phyloP scores from a whole-genome alignment of 768 basidiomycete species.

The Amanita pseudoporphyria region DNA sequence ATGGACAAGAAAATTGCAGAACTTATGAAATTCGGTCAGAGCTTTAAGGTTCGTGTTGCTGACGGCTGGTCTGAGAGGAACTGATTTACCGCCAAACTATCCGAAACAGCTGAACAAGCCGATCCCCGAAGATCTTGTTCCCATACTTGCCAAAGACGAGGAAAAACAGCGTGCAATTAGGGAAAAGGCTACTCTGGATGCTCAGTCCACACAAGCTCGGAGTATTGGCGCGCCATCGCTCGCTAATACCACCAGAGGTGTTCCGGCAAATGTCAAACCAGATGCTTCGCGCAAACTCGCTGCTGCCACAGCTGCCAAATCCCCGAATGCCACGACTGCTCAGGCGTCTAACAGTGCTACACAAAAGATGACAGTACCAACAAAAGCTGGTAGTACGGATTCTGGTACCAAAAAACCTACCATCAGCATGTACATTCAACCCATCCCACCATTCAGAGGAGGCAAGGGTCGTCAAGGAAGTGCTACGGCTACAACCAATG shows the following conservation, averaged over 20 bases:
- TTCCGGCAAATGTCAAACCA: constrained; percentile 27
- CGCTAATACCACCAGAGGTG: constrained; percentile 36
- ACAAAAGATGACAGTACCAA: constrained; percentile 19
- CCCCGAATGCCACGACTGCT: constrained; percentile 13
- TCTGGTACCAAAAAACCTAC: constrained; percentile 34
- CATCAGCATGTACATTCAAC: constrained; percentile 72
- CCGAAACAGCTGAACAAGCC: constrained; percentile 74
- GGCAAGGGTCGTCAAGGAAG: constrained; percentile 25
- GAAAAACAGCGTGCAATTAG: constrained; percentile 78
- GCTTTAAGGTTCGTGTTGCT: constrained; percentile 68
- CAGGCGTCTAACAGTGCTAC: constrained; percentile 12
- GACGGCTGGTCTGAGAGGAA: background rate
- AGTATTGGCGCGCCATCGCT: constrained; percentile 56
- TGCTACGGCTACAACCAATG: constrained; percentile 15
- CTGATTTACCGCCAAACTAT: background rate
- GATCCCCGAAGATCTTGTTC: constrained; percentile 89
- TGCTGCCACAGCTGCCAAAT: constrained; percentile 13
- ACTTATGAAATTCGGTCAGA: constrained; percentile 84
- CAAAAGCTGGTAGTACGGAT: constrained; percentile 21
- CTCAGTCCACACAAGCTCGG: constrained; percentile 55
- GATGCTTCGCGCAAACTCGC: constrained; percentile 19
- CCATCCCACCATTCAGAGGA: constrained; percentile 89
- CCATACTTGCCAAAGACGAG: constrained; percentile 90
- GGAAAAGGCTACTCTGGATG: constrained; percentile 67
- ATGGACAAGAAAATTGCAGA: constrained; percentile 94